A percentile compares a stretch with the other conserved stretches of the same genome.
Conservation (phyloP, 129 eudicot genomes). For the Pseudognaphalium luteoalbum region DNA sequence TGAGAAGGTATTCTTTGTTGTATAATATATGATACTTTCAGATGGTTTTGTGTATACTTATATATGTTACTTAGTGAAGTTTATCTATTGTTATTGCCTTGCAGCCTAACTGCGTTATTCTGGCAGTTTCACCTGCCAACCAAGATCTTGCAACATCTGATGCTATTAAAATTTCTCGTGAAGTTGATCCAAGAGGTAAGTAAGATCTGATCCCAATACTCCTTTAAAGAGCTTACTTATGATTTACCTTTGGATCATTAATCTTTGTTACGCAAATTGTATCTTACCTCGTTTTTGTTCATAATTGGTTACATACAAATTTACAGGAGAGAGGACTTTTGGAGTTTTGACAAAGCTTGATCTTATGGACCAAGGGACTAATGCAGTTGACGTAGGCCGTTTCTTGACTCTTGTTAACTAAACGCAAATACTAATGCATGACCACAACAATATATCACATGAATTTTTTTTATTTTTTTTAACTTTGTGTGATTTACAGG, state of each 20-base stretch:
- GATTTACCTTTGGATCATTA: too few species aligned
- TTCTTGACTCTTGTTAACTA: not conserved
- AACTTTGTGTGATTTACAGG: conserved; percentile 35
- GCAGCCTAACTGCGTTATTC: conserved; percentile 15
- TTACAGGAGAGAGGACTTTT: conserved; percentile 4
- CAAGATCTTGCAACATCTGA: conserved; percentile 19
- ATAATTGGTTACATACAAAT: not conserved
- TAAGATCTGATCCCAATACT: not conserved
- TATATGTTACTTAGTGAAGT: not conserved
- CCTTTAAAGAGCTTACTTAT: too few species aligned
- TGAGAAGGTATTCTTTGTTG: not conserved
- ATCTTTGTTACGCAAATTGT: not conserved
- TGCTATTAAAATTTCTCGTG: conserved; percentile 7
- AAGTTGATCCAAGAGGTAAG: conserved; percentile 6
- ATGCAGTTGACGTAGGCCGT: not conserved
- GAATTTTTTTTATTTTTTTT: not conserved
- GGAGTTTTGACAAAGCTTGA: conserved; percentile 12
- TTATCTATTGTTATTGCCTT: not conserved
- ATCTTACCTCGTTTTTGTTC: not conserved
- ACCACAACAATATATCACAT: not conserved
- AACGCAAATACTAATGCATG: not conserved
- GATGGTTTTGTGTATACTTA: not conserved
- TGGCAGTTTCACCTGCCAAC: conserved; percentile 15
- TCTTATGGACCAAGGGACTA: conserved; percentile 4
- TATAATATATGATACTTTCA: not conserved